A percentile compares a stretch with the other conserved stretches of the same genome.
phyloP scores from a whole-genome alignment of 176 grass and related monocot species.

The Areca catechu region DNA sequence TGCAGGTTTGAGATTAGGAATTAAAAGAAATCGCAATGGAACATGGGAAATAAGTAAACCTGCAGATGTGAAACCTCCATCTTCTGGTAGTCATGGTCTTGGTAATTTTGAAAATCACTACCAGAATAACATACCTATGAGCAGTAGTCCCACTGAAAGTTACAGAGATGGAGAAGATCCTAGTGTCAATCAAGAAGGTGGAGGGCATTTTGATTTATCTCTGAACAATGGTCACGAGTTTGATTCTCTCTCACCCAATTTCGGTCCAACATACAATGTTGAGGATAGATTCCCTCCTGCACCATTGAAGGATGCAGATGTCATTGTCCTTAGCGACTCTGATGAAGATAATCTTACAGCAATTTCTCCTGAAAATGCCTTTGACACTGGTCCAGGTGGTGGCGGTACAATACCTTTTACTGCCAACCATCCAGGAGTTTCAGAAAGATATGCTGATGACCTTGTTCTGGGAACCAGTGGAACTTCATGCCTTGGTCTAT shows the following conservation, averaged over 20 bases:
- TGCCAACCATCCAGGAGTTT: constrained; percentile 21
- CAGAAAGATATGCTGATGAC: constrained; percentile 31
- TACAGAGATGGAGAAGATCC: constrained; percentile 11
- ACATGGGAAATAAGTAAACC: constrained; percentile 36
- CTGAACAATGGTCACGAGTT: constrained; percentile 24
- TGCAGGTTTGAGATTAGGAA: constrained; percentile 41
- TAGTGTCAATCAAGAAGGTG: constrained; percentile 23
- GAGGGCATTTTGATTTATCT: constrained; percentile 17
- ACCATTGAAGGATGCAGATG: constrained; percentile 32
- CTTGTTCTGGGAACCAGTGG: constrained; percentile 20
- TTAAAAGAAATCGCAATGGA: constrained; percentile 30
- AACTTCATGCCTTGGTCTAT: constrained; percentile 31
- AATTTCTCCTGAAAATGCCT: constrained; percentile 33
- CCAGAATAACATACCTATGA: constrained; percentile 12
- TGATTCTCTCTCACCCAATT: constrained; percentile 27
- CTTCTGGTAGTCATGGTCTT: constrained; percentile 19
- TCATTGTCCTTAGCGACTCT: constrained; percentile 80
- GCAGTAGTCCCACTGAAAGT: constrained; percentile 20
- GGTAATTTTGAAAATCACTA: constrained; percentile 8
- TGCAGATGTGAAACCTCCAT: constrained; percentile 13
- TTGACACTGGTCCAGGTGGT: constrained; percentile 19
- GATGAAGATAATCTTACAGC: constrained; percentile 60
- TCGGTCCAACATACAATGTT: constrained; percentile 6
- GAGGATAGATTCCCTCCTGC: constrained; percentile 22
- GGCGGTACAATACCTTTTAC: constrained; percentile 13